Percentiles rank a stretch among this genome's conserved stretches.
Evolutionary conservation across 306 rosid species (phyloP).

Genomic region (Gastrolobium villosum): DNA sequence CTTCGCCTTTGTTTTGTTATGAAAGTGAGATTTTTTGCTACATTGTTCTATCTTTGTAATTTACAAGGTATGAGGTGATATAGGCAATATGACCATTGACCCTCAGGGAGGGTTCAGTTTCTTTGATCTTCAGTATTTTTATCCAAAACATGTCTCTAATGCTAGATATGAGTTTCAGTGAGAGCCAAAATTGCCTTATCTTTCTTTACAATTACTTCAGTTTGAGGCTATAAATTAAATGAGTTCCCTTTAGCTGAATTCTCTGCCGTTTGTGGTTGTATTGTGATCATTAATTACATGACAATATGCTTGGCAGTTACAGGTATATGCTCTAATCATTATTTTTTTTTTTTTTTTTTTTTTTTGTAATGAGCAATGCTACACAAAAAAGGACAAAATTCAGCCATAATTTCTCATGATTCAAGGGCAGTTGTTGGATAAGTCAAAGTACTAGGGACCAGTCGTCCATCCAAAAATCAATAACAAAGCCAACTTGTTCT

Average conservation of each 20-base stretch:
- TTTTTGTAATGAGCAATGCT: conserved; percentile 6
- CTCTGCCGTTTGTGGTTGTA: conserved; percentile 8
- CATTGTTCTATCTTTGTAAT: too few species aligned
- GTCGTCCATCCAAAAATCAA: not conserved
- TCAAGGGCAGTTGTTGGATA: conserved; percentile 7
- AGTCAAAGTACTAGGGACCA: conserved; percentile 21
- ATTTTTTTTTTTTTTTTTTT: not conserved
- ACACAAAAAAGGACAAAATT: not conserved
- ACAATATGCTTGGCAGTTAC: conserved; percentile 8
- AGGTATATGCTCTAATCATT: not conserved
- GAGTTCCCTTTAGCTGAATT: not conserved
- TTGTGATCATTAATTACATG: not conserved
- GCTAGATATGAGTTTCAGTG: conserved; percentile 7
- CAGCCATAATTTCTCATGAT: not conserved
- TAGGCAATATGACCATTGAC: not conserved
- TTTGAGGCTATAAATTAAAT: not conserved
- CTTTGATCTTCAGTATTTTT: conserved; percentile 4
- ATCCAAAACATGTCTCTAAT: not conserved
- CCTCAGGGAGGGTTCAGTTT: not conserved
- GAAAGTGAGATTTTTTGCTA: too few species aligned
- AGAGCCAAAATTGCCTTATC: not conserved
- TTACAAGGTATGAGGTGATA: too few species aligned
- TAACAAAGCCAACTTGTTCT: conserved; percentile 3
- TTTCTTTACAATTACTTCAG: conserved; percentile 18
- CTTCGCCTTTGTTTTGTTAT: too few species aligned